phyloP scores from a whole-genome alignment of 495 filamentous ascomycete genomes.

The Letharia lupina region DNA sequence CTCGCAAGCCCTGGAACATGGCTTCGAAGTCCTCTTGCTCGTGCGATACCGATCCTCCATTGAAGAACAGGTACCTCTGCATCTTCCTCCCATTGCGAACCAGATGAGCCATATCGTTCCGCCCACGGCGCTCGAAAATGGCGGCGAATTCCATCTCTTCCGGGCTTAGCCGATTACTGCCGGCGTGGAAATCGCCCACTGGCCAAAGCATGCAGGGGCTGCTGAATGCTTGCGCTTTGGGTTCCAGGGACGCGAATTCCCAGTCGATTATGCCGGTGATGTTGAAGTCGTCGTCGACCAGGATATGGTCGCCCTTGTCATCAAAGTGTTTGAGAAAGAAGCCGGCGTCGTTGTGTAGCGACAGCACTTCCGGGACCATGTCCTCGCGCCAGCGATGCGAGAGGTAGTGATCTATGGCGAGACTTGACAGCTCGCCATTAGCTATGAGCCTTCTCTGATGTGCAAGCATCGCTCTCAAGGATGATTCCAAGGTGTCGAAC shows the following conservation, averaged over 20 bases:
- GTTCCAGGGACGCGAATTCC: neutral
- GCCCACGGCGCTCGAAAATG: neutral
- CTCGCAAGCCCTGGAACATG: neutral
- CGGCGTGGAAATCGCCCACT: neutral
- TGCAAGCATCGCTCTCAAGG: neutral
- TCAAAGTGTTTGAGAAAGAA: neutral
- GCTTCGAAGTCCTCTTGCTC: neutral
- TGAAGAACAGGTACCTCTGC: neutral
- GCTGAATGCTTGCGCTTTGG: neutral
- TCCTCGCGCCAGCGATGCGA: neutral
- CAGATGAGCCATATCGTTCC: neutral
- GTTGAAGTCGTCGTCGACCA: neutral
- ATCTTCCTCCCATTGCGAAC: neutral
- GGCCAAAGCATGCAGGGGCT: conserved; percentile 5
- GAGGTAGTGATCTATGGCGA: neutral
- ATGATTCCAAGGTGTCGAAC: neutral
- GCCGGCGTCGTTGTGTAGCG: neutral
- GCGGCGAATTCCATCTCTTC: neutral
- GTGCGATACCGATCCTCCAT: neutral
- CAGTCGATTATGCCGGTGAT: neutral
- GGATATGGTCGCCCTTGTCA: neutral
- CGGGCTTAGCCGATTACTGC: neutral
- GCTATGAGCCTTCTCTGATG: neutral
- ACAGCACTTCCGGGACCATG: neutral
- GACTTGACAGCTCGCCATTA: neutral